Percentiles rank a stretch among this genome's conserved stretches.
phyloP scores from a whole-genome alignment of 257 asterid genomes.

The Solanum chmielewskii region DNA sequence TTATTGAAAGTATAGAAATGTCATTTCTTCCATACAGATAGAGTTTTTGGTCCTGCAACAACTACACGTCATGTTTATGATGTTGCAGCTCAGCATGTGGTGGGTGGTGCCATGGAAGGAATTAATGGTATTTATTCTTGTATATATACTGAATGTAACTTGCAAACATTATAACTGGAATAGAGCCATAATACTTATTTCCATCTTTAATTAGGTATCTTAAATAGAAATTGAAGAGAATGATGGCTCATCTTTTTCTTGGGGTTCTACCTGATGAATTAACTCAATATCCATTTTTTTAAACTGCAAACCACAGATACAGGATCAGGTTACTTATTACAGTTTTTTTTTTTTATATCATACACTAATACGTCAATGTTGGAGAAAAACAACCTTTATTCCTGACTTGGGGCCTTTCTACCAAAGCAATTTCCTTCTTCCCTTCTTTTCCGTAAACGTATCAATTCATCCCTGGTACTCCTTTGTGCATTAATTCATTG shows the following conservation, averaged over 20 bases:
- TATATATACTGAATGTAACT: not conserved
- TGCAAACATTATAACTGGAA: not conserved
- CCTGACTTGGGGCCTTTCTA: not conserved
- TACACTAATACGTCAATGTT: not conserved
- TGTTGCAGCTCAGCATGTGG: constrained; percentile 76
- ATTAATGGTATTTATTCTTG: constrained; percentile 41
- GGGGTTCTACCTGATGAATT: not conserved
- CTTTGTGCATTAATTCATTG: not conserved
- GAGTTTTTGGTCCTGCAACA: constrained; percentile 92
- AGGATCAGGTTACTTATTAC: not conserved
- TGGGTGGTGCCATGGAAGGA: constrained; percentile 82
- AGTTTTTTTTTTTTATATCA: not conserved
- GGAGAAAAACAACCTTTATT: not conserved
- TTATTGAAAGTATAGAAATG: not conserved
- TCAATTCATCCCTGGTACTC: not conserved
- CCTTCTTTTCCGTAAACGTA: not conserved
- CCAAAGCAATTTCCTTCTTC: not conserved
- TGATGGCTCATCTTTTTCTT: not conserved
- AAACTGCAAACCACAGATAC: not conserved
- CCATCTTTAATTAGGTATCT: not conserved
- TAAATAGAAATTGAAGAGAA: not conserved
- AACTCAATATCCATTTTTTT: not conserved
- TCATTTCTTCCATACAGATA: constrained; percentile 28
- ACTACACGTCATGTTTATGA: constrained; percentile 84
- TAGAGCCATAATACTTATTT: not conserved